Evolutionary conservation across 768 basidiomycete genomes (phyloP), one percentile per base, ranked within the genome.

Genomic region (Pleurotus tuber-regium): DNA sequence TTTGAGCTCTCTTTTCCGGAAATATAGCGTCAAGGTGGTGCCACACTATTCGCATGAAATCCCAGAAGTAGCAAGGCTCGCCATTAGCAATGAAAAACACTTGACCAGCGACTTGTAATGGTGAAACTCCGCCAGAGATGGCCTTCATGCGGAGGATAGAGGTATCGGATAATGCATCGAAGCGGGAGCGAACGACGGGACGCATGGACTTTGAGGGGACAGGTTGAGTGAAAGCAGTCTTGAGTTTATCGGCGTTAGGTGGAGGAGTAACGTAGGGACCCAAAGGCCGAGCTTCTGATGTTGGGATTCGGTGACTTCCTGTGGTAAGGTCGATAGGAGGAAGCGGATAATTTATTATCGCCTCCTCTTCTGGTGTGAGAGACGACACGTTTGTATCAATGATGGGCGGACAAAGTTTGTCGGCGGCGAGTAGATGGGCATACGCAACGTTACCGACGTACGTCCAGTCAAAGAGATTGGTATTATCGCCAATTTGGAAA

Each of bases 1-100:
- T 63, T 62, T 60, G 44, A 18, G 69, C 64, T 59, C 79, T 77
- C 56, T 73, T 73, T 4, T 79, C 82, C 12, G 82, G 76, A 62
- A 84, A 84, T 43, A 77, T 71, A 42, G 74, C 71, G 63, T 83
- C 82, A 50, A 89, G 76, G 18, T 77, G 74, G 24, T 76, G 70
- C 92, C 92, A 98, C n/a, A 97, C 69, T 2, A 79, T 68, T 4
- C 92, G 80, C 25, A 85, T 77, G 62, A 96, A 86, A 70, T 97
- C 94, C 96, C 96, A 99, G 74, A 98, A 98, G 68, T 92, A 91
- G 51, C 86, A 78, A 2, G 95, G 96, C 64, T 98, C 95, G 55
- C 94, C 93, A 63, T 98, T 98, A 51, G 94, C 95, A 69, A 99
- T 90, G 77, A 93, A 96, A 74, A 94, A 99, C 2, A 71, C 90